Evolutionary conservation across 2,329 filamentous ascomycete genomes (phyloP), one percentile per base, ranked within the genome.

Genomic region (Sclerotinia glacialis): DNA sequence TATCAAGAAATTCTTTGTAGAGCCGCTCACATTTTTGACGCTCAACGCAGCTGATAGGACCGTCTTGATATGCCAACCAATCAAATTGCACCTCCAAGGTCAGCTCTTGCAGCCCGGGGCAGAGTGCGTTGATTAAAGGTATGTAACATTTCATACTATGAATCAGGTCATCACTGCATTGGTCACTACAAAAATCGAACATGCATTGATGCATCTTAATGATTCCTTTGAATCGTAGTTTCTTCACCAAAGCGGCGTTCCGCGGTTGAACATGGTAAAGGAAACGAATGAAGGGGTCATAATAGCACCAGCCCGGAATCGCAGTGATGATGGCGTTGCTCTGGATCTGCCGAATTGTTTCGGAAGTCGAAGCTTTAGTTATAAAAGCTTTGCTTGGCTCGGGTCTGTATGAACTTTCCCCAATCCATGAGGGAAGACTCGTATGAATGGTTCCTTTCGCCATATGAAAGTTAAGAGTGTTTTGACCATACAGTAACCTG

Each of bases 351-450:
- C 5, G 37, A 5, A 56, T 42, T 4, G 54, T 37, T 7, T 40
- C 26, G 7, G 34, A 9, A 11, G 23, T 55, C 1, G 34, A 26
- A 0, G 1, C 3, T 26, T 40, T 2, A 37, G 18, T 2, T 18
- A 26, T 21, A 1, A 8, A 14, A 2, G 1, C 5, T 42, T 26
- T 26, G n/a, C 12, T 26, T 42, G 53, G 53, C 2, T 55, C n/a
- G 2, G n/a, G 54, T 42, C 34, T 42, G 16, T 28, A 42, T 2
- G n/a, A 5, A 8, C 16, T 21, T 16, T 26, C 16, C 11, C 53
- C 53, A 55, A 42, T 55, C 34, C 34, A 42, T 21, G n/a, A 56
- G 21, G 54, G 54, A 23, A 34, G 12, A 18, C 3, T 40, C 7
- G 18, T 5, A 5, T 7, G 9, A 34, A 2, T 18, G 2, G 12